These are phyloP conservation scores for Penicillium dipodomyicola DNA, from an alignment of 495 filamentous ascomycete species.

Conservation along the genomic window DNA sequence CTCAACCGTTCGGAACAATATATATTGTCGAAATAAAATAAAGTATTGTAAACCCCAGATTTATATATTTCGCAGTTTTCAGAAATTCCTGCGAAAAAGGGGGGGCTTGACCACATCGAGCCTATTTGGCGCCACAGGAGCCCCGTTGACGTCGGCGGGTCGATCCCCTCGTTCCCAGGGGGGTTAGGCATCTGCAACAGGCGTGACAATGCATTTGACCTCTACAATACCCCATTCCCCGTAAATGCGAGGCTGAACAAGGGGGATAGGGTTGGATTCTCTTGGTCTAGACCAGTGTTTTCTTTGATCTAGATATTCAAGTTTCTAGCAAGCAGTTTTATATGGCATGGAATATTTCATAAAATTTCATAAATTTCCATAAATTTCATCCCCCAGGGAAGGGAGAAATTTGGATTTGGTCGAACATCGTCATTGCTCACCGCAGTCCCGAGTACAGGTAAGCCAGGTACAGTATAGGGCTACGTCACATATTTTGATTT, in stretches of 20 bases:
- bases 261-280: background rate
- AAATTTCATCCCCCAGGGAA: background rate
- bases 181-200: constrained; percentile 9
- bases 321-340: background rate
- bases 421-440: background rate
- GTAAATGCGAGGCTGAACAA: constrained; percentile 2
- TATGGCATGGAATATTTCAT: background rate
- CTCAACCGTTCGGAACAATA: too few species aligned
- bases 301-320: background rate
- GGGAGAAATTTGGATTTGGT: background rate
- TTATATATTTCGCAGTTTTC: background rate
- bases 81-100: background rate
- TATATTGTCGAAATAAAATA: background rate
- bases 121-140: constrained; percentile 12
- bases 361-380: background rate
- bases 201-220: background rate
- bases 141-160: constrained; percentile 15
- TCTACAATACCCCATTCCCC: constrained; percentile 2
- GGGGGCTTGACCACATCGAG: constrained; percentile 5
- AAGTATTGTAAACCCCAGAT: background rate
- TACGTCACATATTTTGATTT: background rate
- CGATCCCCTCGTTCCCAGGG: constrained; percentile 11
- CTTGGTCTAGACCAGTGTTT: constrained; percentile 6
- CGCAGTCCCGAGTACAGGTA: background rate
- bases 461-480: background rate